Evolutionary conservation across 108 stramenopile genomes (phyloP).

Genomic region (Conticribra weissflogii): DNA sequence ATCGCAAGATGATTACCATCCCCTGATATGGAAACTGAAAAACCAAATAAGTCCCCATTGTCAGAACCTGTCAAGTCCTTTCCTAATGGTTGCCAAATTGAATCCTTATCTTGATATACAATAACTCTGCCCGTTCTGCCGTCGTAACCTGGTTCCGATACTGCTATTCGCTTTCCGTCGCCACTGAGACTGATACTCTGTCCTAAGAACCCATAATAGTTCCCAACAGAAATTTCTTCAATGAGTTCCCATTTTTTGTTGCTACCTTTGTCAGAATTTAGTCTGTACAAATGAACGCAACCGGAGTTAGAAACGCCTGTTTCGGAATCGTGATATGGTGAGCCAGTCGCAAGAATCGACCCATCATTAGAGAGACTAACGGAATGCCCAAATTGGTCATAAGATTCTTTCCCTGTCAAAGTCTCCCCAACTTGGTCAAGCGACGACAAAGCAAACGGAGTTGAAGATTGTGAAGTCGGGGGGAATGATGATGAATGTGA

Average conservation of each 20-base stretch:
- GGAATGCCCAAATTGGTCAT: background rate
- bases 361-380: background rate
- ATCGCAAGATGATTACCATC: background rate
- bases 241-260: background rate
- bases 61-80: background rate
- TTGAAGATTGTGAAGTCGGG: background rate
- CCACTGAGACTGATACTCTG: background rate
- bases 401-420: background rate
- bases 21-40: background rate
- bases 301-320: background rate
- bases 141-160: background rate
- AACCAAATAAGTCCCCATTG: background rate
- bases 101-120: background rate
- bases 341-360: background rate
- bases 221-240: background rate
- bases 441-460: background rate
- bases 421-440: background rate
- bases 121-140: background rate
- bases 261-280: background rate
- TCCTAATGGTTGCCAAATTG: background rate
- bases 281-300: background rate
- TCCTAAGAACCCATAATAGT: background rate
- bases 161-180: background rate
- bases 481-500: background rate
- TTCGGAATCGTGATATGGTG: background rate